A percentile compares a stretch with the other conserved stretches of the same genome.
These are phyloP conservation scores for Hyaloscypha variabilis DNA, from an alignment of 495 filamentous ascomycete species.

Conservation along the genomic window DNA sequence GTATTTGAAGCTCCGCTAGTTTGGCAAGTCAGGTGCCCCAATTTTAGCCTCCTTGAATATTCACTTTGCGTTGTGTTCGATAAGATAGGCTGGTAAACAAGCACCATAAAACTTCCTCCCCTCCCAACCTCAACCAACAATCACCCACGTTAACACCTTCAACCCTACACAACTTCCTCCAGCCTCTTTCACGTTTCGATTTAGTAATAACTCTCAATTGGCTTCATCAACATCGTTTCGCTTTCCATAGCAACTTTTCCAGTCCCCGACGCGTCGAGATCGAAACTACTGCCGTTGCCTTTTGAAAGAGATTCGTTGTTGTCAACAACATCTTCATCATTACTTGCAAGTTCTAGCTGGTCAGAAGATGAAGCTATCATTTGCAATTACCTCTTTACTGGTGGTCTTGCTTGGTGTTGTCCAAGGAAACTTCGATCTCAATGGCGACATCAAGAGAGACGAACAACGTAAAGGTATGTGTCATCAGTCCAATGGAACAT, in stretches of 20 bases:
- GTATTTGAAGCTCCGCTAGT: neutral
- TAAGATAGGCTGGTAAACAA: neutral
- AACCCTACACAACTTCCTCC: neutral
- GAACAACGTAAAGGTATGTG: neutral
- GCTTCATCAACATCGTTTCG: neutral
- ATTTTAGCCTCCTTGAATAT: neutral
- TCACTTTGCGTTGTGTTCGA: neutral
- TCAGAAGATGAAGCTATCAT: neutral
- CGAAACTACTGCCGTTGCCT: neutral
- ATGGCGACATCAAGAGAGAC: neutral
- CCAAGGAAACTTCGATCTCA: neutral
- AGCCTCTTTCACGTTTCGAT: neutral
- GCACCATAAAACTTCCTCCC: neutral
- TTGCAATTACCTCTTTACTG: neutral
- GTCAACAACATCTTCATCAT: neutral
- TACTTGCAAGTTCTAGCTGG: neutral
- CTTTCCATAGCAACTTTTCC: neutral
- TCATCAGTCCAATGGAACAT: neutral
- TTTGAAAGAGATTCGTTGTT: neutral
- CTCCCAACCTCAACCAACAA: neutral
- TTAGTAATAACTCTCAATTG: neutral
- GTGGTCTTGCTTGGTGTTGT: neutral
- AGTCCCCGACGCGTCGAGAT: neutral
- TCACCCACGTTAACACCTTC: neutral
- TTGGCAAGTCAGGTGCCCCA: neutral